Conservation (phyloP, 495 filamentous ascomycete genomes). For the Penicillium cosmopolitanum region DNA sequence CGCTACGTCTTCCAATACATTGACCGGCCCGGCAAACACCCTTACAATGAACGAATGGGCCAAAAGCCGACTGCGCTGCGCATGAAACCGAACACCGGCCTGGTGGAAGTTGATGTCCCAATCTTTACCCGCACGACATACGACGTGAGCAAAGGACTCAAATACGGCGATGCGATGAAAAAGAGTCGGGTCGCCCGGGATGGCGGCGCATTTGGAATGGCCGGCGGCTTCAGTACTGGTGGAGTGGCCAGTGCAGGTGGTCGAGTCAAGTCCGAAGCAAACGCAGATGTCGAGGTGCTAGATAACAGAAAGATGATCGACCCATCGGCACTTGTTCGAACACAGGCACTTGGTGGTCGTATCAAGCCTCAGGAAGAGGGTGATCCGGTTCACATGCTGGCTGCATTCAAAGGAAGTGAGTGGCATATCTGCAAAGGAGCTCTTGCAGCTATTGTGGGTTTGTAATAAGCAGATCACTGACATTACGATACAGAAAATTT, state of each 20-base stretch:
- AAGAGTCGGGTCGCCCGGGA: conserved; percentile 56
- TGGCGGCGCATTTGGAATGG: conserved; percentile 62
- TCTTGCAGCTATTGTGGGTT: background rate
- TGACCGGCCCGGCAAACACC: conserved; percentile 47
- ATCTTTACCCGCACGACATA: conserved; percentile 65
- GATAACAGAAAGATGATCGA: conserved; percentile 44
- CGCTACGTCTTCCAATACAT: conserved; percentile 75
- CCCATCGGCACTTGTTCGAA: conserved; percentile 33
- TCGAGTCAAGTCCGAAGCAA: conserved; percentile 42
- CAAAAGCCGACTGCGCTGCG: conserved; percentile 63
- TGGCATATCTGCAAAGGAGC: conserved; percentile 12
- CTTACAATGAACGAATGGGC: conserved; percentile 57
- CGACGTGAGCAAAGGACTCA: conserved; percentile 64
- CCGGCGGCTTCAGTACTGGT: conserved; percentile 59
- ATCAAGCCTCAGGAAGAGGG: conserved; percentile 60
- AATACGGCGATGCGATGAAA: conserved; percentile 68
- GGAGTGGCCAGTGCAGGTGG: conserved; percentile 22
- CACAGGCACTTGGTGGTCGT: conserved; percentile 67
- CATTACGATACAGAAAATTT: conserved; percentile 54
- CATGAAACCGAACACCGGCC: conserved; percentile 67
- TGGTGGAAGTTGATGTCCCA: conserved; percentile 76
- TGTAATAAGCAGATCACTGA: conserved; percentile 12
- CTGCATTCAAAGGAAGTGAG: conserved; percentile 66
- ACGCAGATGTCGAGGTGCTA: conserved; percentile 42
- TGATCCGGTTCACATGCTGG: conserved; percentile 72